Conservation (phyloP, 768 basidiomycete genomes). For the Lentinus brumalis region DNA sequence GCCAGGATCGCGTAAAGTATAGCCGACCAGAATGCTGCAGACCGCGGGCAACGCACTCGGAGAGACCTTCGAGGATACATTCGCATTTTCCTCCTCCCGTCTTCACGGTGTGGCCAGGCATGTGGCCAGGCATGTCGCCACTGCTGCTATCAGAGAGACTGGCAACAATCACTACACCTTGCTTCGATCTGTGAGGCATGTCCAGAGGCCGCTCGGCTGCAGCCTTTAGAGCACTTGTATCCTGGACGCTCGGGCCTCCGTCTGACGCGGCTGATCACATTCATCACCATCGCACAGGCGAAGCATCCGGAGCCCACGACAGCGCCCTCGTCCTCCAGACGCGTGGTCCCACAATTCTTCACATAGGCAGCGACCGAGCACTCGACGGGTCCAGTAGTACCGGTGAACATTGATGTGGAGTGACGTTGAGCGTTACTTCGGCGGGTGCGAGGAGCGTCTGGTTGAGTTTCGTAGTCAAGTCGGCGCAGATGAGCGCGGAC, state of each 20-base stretch:
- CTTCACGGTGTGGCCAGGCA: too few relatives aligned
- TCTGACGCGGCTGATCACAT: conserved; percentile 47
- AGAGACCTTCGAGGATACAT: neutral
- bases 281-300: conserved; percentile 40
- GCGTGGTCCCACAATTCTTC: conserved; percentile 44
- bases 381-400: conserved; percentile 45
- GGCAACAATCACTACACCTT: too few relatives aligned
- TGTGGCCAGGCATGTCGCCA: too few relatives aligned
- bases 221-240: conserved; percentile 40
- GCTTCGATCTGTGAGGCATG: conserved; percentile 2
- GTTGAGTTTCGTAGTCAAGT: conserved; percentile 23
- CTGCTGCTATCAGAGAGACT: too few relatives aligned
- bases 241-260: conserved; percentile 43
- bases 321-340: conserved; percentile 45
- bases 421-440: conserved; percentile 48
- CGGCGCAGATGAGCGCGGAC: conserved; percentile 23
- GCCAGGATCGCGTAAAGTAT: conserved; percentile 22
- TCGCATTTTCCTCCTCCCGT: too few relatives aligned
- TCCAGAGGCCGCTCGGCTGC: conserved; percentile 4
- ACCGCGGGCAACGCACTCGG: conserved; percentile 1
- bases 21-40: conserved; percentile 16
- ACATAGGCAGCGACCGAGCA: conserved; percentile 41
- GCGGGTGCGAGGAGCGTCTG: conserved; percentile 32
- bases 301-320: conserved; percentile 44
- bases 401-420: conserved; percentile 26